Percentiles rank a stretch among this genome's conserved stretches.
Evolutionary conservation across 352 stramenopile species (phyloP).

Genomic region (Pythium folliculosum): DNA sequence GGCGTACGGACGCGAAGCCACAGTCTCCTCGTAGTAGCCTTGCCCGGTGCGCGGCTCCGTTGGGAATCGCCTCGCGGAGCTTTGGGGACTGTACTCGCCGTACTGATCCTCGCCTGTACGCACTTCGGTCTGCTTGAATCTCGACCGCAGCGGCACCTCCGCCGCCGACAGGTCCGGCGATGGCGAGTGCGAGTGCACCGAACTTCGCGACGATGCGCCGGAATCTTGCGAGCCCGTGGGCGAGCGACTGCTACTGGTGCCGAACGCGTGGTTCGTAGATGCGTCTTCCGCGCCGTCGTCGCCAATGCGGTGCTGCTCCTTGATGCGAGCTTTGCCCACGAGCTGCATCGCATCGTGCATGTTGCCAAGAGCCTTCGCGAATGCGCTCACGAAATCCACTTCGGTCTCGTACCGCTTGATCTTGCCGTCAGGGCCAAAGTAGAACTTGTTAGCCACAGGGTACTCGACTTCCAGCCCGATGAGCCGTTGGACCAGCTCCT

Average conservation of each 20-base stretch:
- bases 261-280: not conserved
- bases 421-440: constrained; percentile 32
- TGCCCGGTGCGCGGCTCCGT: not conserved
- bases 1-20: not conserved
- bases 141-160: not conserved
- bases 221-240: constrained; percentile 14
- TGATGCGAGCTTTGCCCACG: constrained; percentile 25
- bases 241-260: not conserved
- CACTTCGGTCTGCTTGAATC: constrained; percentile 11
- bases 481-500: constrained; percentile 39
- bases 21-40: not conserved
- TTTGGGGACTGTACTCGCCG: constrained; percentile 4
- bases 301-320: constrained; percentile 18
- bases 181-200: constrained; percentile 6
- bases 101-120: constrained; percentile 7
- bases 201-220: constrained; percentile 6
- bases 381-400: constrained; percentile 32
- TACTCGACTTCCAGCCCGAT: constrained; percentile 38
- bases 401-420: constrained; percentile 28
- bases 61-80: not conserved
- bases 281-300: not conserved
- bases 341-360: constrained; percentile 21
- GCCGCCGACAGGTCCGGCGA: not conserved
- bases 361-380: constrained; percentile 24
- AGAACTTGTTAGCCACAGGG: constrained; percentile 28